Evolutionary conservation across 768 basidiomycete species (phyloP), one percentile per base, ranked within the genome.

Genomic region (Kwoniella sp.): DNA sequence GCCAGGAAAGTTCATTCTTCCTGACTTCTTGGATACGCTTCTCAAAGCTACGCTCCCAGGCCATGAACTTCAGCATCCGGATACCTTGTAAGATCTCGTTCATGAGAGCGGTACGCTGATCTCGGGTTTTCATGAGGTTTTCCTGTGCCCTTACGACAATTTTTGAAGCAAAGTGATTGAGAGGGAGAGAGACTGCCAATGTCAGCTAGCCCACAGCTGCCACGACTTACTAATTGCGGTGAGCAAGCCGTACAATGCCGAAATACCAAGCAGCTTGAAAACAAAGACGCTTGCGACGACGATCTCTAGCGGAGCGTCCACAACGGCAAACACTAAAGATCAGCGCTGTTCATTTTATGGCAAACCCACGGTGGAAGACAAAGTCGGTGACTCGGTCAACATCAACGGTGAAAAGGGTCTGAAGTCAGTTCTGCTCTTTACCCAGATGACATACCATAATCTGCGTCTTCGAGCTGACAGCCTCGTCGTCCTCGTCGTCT

Each of bases 51-150:
- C 90, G 83, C 71, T 95, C 90, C 90, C 84, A 85, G 14, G 89
- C 90, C 89, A 93, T 92, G 74, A 92, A 95, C 69, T 93, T 92
- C 62, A 92, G 82, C 88, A 92, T 92, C 26, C 89, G 81, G 52
- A 92, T 91, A 11, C 82, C 89, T 41, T 88, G 88, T 9, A 91
- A 77, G 55, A 91, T 78, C 75, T 92, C 89, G 63, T 92, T 92
- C 90, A 93, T 95, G 44, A 93, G 76, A 3, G 86, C 79, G 20
- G 91, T 88, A 36, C 91, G 82, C 74, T 92, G 88, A 62, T 95
- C 91, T 25, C 89, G 81, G 23, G 88, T 81, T 75, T 90, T 91
- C 90, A 92, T 89, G 15, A 91, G 77, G 61, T 85, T 86, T 46
- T 89, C 87, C 67, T 90, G 87, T 1, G 86, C 85, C 11, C 75